Percentiles rank a stretch among this genome's conserved stretches.
phyloP scores from a whole-genome alignment of 345 rosid genomes.

The Gossypium stocksii region DNA sequence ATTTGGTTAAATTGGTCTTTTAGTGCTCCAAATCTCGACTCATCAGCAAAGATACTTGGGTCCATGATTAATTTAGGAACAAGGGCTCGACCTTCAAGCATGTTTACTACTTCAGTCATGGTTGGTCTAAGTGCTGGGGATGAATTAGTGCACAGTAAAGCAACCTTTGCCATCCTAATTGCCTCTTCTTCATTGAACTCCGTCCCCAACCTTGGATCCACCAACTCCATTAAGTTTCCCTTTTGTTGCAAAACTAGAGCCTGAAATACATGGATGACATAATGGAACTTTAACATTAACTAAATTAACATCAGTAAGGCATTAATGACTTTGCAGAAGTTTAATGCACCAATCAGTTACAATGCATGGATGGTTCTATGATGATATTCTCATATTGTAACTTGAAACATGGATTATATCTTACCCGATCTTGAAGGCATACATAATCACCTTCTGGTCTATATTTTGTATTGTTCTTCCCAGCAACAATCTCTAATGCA shows the following conservation, averaged over 20 bases:
- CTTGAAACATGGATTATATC: not conserved
- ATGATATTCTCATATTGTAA: not conserved
- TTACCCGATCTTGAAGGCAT: slow-evolving; percentile 59
- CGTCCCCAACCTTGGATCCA: slow-evolving; percentile 38
- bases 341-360: not conserved
- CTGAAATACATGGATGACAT: slow-evolving; percentile 14
- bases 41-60: slow-evolving; percentile 19
- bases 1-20: slow-evolving; percentile 13
- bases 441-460: slow-evolving; percentile 30
- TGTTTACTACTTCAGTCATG: slow-evolving; percentile 50
- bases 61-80: slow-evolving; percentile 27
- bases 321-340: not conserved
- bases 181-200: slow-evolving; percentile 33
- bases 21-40: slow-evolving; percentile 23
- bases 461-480: slow-evolving; percentile 42
- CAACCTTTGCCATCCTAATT: slow-evolving; percentile 42
- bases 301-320: not conserved
- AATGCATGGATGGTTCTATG: not conserved
- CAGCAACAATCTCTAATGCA: slow-evolving; percentile 49
- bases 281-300: not conserved
- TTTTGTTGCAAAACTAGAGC: slow-evolving; percentile 39
- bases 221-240: slow-evolving; percentile 30
- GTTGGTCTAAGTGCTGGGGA: slow-evolving; percentile 41
- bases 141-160: slow-evolving; percentile 44
- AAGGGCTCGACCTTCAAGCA: slow-evolving; percentile 38